Base-by-base conservation (phyloP, 331 rosid genomes). In the Spiraea crenata region DNA sequence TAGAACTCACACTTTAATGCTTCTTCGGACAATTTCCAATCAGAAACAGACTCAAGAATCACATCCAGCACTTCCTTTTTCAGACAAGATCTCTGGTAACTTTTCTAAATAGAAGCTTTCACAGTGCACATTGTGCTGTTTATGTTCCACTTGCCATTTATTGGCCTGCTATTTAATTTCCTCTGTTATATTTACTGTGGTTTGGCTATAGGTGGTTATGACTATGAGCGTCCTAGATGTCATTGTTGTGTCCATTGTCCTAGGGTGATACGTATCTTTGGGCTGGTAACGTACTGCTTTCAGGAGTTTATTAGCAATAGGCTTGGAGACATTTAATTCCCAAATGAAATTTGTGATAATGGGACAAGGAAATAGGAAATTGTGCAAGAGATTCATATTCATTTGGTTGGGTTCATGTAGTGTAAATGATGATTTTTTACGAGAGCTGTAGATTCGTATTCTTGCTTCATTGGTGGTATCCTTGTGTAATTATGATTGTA, bases 41-140 rank as follows among this genome's bases (percentile, higher is more conserved):
- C 76, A 83, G 51, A 69, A 85, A 81, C 77, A 76, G 69, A 79
- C 85, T 55, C 70, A 75, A 17, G 83, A 82, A 74, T 50, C 77
- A 61, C 82, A 72, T 59, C 75, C 47, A 50, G 70, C 55, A 37
- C 80, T 80, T 57, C 80, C 85, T 63, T 81, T 88, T 82, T 70
- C 75, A 3, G 77, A 77, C 51, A 80, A 79, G 67, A 45, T 82
- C 56, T 74, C 66, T 70, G 65, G 74, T 70, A 56, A 70, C 65
- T 67, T 67, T 70, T 38, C 74, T n/a, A 65, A 47, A 69, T 8
- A 11, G 37, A 50, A 41, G 50, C 14, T 62, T 62, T 68, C 40
- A 9, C 39, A 39, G 40, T 47, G 20, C 16, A 13, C 55, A 49
- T 49, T 52, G 54, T 52, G 34, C 57, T 52, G 8, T 34, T 66